Conservation (phyloP, 345 rosid genomes). For the Gossypium arboreum region DNA sequence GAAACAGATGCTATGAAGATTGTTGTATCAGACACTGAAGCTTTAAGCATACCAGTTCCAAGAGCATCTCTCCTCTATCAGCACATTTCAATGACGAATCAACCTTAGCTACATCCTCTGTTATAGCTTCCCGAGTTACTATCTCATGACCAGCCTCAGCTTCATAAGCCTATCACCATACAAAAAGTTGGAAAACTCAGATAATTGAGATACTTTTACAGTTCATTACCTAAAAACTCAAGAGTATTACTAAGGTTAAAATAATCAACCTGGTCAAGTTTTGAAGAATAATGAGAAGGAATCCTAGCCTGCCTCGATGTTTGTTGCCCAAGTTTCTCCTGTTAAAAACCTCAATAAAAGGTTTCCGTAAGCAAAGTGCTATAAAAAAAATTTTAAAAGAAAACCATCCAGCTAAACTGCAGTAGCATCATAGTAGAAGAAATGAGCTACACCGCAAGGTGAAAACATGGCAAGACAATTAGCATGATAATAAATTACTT, state of each 20-base stretch:
- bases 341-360: constrained; percentile 12
- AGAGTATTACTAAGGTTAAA: not conserved
- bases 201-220: not conserved
- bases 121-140: constrained; percentile 14
- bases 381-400: not conserved
- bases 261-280: constrained; percentile 25
- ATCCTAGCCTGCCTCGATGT: constrained; percentile 18
- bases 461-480: not conserved
- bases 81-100: constrained; percentile 16
- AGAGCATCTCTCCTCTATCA: constrained; percentile 20
- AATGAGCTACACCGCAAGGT: not conserved
- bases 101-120: constrained; percentile 18
- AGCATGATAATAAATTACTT: constrained; percentile 17
- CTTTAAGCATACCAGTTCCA: constrained; percentile 23
- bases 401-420: not conserved
- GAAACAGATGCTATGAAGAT: not conserved
- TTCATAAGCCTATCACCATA: constrained; percentile 25
- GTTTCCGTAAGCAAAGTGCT: not conserved
- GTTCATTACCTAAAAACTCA: not conserved
- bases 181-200: constrained; percentile 5
- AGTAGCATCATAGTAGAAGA: not conserved
- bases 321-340: constrained; percentile 33
- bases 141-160: constrained; percentile 15
- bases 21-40: not conserved
- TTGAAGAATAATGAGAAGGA: constrained; percentile 20